These are phyloP conservation scores for Phytophthora citricola DNA, from an alignment of 352 stramenopile genomes.

Conservation along the genomic window DNA sequence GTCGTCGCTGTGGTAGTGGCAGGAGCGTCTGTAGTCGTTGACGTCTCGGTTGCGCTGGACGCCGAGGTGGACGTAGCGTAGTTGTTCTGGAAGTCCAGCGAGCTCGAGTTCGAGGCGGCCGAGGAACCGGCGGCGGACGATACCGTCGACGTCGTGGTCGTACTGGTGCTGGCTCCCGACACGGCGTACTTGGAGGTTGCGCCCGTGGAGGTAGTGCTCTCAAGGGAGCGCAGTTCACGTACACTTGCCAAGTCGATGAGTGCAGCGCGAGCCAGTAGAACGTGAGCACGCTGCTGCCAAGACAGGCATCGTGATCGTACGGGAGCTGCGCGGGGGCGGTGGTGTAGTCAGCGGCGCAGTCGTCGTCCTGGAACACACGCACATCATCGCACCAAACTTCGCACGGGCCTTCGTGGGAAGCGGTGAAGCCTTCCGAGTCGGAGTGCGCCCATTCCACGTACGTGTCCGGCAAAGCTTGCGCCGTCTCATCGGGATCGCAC, in stretches of 20 bases:
- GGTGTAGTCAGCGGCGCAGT: constrained; percentile 43
- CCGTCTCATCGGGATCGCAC: constrained; percentile 26
- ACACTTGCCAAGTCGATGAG: constrained; percentile 49
- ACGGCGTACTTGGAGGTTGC: constrained; percentile 34
- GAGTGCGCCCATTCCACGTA: constrained; percentile 43
- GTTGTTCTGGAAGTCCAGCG: constrained; percentile 18
- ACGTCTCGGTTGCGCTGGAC: constrained; percentile 4
- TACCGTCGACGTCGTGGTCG: constrained; percentile 9
- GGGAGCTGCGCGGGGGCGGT: constrained; percentile 37
- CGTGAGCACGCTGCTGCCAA: constrained; percentile 30
- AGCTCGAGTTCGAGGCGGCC: constrained; percentile 22
- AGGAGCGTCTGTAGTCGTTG: constrained; percentile 13
- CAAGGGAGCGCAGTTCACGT: constrained; percentile 48
- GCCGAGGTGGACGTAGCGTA: constrained; percentile 9
- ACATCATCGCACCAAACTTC: constrained; percentile 53
- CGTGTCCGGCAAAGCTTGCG: constrained; percentile 25
- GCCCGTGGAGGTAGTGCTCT: constrained; percentile 28
- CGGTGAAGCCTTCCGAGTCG: constrained; percentile 38
- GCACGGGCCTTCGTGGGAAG: constrained; percentile 48
- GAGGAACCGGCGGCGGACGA: constrained; percentile 15
- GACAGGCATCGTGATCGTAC: constrained; percentile 47
- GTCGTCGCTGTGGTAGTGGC: constrained; percentile 5
- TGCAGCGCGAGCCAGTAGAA: constrained; percentile 57
- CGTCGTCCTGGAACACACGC: constrained; percentile 43
- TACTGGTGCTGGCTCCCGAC: constrained; percentile 14